A percentile compares a stretch with the other conserved stretches of the same genome.
phyloP scores from a whole-genome alignment of 768 basidiomycete genomes.

The Hebeloma cylindrosporum region DNA sequence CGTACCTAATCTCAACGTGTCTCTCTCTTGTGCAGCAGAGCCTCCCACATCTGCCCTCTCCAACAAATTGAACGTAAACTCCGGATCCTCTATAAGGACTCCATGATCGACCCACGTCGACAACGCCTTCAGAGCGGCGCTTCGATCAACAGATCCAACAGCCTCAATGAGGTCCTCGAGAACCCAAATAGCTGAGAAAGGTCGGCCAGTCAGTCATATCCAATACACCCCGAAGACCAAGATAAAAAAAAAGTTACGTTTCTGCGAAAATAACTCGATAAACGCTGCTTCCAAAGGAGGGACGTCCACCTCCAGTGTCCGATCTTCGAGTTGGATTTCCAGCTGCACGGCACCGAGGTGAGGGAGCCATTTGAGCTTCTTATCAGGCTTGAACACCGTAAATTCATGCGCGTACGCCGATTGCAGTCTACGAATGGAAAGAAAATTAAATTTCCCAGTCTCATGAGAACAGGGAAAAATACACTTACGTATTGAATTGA shows the following conservation, averaged over 20 bases:
- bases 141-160: slow-evolving; percentile 66
- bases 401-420: slow-evolving; percentile 77
- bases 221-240: background rate
- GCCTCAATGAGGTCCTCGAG: slow-evolving; percentile 64
- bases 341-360: slow-evolving; percentile 85
- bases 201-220: background rate
- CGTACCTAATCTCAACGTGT: slow-evolving; percentile 15
- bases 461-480: background rate
- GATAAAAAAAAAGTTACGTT: slow-evolving; percentile 39
- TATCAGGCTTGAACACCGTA: slow-evolving; percentile 87
- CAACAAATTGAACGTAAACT: slow-evolving; percentile 62
- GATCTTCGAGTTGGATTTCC: slow-evolving; percentile 81
- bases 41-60: slow-evolving; percentile 56
- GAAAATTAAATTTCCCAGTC: background rate
- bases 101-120: slow-evolving; percentile 83
- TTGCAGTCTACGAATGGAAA: slow-evolving; percentile 53
- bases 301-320: slow-evolving; percentile 71
- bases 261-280: slow-evolving; percentile 79
- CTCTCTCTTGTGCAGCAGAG: slow-evolving; percentile 17
- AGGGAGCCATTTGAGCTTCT: slow-evolving; percentile 85
- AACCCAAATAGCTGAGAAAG: slow-evolving; percentile 63
- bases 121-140: slow-evolving; percentile 69
- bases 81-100: slow-evolving; percentile 68
- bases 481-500: slow-evolving; percentile 72
- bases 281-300: slow-evolving; percentile 90